Evolutionary conservation across 2,329 filamentous ascomycete species (phyloP), one percentile per base, ranked within the genome.

Genomic region (Ceratocystis eucalypticola): DNA sequence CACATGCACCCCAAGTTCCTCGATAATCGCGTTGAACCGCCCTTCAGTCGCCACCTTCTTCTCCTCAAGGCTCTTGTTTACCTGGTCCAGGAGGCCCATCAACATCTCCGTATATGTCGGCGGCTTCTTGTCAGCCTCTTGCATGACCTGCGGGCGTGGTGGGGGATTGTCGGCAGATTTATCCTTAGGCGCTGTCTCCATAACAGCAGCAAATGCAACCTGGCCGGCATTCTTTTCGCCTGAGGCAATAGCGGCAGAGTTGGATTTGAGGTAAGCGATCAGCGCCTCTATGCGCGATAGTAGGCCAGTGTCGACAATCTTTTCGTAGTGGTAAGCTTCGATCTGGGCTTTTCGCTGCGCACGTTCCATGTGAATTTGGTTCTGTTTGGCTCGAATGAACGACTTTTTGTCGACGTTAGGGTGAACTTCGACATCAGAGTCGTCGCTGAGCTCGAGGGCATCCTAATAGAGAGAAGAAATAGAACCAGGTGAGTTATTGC

Each of bases 381-480:
- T 88, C 79, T 97, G 94, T 78, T 99, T 99, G 70, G 94, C 95
- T 70, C 93, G 90, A 75, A 99, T 99, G 77, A 99, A 99, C 69
- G 93, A 97, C 64, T 88, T 85, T 77, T 99, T 99, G 79, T 99
- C 94, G 75, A 99, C 94, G 75, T 99, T 99, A 68, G 94, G 94
- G 77, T 99, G 94, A 64, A 97, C 94, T 78, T 99, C 94, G 72
- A 99, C 87, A 73, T 99, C 94, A 64, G 91, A 96, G 77, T 99
- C 94, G 77, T 99, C 94, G 73, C 91, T 96, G 74, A 99, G 86
- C 85, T 99, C 94, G 74, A 99, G 84, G 68, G 88, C 87, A 75
- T 97, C 89, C 87, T 89, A 68, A 33, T 65, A 59, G 48, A 28
- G 48, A 28, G 17, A n/a, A 28, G 20, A n/a, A 28, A 20, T 65